Conservation (phyloP, 2,329 filamentous ascomycete species). For the Cercospora janseana region DNA sequence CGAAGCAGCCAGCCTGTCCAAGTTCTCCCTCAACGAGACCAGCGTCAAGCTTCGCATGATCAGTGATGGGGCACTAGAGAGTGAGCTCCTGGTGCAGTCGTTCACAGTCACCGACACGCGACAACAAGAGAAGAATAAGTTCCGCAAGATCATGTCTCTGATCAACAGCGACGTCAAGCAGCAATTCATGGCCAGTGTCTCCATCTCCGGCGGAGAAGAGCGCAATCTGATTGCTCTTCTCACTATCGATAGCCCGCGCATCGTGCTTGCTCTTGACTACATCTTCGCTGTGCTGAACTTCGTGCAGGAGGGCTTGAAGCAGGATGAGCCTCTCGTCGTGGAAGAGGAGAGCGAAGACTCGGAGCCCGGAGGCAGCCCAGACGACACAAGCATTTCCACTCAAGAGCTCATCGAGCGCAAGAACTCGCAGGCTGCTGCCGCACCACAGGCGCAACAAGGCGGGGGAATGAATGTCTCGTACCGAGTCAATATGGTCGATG, state of each 20-base stretch:
- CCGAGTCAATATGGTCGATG: constrained; percentile 90
- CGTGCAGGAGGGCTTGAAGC: constrained; percentile 64
- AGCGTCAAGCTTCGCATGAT: constrained; percentile 89
- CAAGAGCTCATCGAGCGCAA: constrained; percentile 31
- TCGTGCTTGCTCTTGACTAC: constrained; percentile 96
- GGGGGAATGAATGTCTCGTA: constrained; percentile 75
- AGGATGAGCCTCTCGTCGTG: constrained; percentile 56
- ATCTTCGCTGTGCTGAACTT: constrained; percentile 86
- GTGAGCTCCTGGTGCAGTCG: constrained; percentile 87
- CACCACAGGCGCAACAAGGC: constrained; percentile 38
- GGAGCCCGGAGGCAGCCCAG: constrained; percentile 49
- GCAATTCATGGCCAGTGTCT: constrained; percentile 96
- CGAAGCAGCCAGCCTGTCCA: constrained; percentile 78
- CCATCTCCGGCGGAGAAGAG: constrained; percentile 81
- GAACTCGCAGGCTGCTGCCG: constrained; percentile 27
- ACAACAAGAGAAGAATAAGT: constrained; percentile 87
- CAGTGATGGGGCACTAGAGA: constrained; percentile 85
- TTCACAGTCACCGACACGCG: constrained; percentile 94
- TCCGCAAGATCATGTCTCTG: constrained; percentile 95
- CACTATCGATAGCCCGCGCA: constrained; percentile 87
- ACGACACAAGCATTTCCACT: constrained; percentile 41
- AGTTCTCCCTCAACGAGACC: constrained; percentile 91
- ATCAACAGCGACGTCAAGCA: constrained; percentile 89
- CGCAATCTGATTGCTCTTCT: constrained; percentile 84
- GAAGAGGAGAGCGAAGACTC: constrained; percentile 58